Base-by-base conservation (phyloP, 805 yeast species). In the Candida krabiensis region DNA sequence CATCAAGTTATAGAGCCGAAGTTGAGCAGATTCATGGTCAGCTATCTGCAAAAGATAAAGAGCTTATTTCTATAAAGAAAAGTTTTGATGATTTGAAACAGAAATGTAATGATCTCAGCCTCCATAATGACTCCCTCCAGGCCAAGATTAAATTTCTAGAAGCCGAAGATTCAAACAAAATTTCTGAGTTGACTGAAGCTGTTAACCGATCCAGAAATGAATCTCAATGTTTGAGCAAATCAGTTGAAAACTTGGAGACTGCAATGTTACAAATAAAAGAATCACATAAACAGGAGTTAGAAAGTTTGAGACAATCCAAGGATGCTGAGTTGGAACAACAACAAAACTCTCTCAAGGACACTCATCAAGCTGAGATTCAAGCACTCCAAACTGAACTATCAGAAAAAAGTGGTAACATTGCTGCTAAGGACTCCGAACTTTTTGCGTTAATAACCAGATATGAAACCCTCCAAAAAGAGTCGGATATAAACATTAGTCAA, bases 1-100 rank as follows among this genome's bases (percentile, higher is more conserved):
- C 67, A 0, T 44, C 43, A n/a, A 61, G 59, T 25, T 65, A 64
- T 32, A 67, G 63, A 23, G 46, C 49, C 4, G 60, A 55, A 33
- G 34, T 67, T 3, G 54, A 56, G 40, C 29, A 23, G 9, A 50
- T 55, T 25, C 50, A 45, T 19, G 46, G 28, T 5, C 42, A 43
- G 12, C 15, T 52, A 25, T 28, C 31, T 14, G 17, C 12, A 9
- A 47, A 43, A 26, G 43, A 41, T 8, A 17, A 29, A 2, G 50
- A 48, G 22, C 15, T 47, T 15, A 4, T 4, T 1, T 12, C 24
- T 2, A 11, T 43, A 12, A 38, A 37, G 13, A 27, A 43, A 7
- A 41, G 47, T 16, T 33, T 49, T 8, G 33, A 29, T 1, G 39
- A 44, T n/a, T 16, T 48, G n/a, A 37, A 46, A 16, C 17, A 22